Evolutionary conservation across 2,329 filamentous ascomycete species (phyloP).

Genomic region (Monosporascus cannonballus): DNA sequence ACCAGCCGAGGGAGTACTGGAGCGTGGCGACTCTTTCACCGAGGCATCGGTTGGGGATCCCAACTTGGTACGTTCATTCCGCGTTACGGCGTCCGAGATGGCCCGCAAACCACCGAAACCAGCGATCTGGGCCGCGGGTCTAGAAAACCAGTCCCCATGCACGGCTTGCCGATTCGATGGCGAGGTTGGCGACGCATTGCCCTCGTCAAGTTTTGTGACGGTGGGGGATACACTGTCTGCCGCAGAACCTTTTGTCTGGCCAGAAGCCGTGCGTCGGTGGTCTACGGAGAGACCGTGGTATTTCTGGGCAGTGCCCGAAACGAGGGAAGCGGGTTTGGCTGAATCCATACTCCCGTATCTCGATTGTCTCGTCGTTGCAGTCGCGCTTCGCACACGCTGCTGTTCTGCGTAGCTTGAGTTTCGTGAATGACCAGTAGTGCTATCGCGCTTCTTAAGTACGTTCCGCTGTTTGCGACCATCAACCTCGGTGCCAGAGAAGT

Average conservation of each 20-base stretch:
- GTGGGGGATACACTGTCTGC: conserved; percentile 50
- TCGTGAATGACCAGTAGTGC: conserved; percentile 53
- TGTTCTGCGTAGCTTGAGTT: conserved; percentile 75
- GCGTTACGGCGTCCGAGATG: conserved; percentile 70
- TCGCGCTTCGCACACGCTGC: conserved; percentile 59
- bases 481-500: conserved; percentile 85
- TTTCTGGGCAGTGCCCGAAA: conserved; percentile 61
- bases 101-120: conserved; percentile 66
- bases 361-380: conserved; percentile 65
- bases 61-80: conserved; percentile 46
- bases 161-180: conserved; percentile 36
- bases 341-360: conserved; percentile 77
- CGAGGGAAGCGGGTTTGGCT: conserved; percentile 47
- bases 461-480: conserved; percentile 67
- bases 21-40: conserved; percentile 51
- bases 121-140: conserved; percentile 42
- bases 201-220: conserved; percentile 55
- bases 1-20: conserved; percentile 58
- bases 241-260: conserved; percentile 46
- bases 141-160: conserved; percentile 53
- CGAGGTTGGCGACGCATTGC: conserved; percentile 37
- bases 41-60: conserved; percentile 44
- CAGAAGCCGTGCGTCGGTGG: conserved; percentile 57
- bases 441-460: conserved; percentile 73
- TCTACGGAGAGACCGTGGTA: conserved; percentile 55